Evolutionary conservation across 257 asterid genomes (phyloP), one percentile per base, ranked within the genome.

Genomic region (Petunia secreta): DNA sequence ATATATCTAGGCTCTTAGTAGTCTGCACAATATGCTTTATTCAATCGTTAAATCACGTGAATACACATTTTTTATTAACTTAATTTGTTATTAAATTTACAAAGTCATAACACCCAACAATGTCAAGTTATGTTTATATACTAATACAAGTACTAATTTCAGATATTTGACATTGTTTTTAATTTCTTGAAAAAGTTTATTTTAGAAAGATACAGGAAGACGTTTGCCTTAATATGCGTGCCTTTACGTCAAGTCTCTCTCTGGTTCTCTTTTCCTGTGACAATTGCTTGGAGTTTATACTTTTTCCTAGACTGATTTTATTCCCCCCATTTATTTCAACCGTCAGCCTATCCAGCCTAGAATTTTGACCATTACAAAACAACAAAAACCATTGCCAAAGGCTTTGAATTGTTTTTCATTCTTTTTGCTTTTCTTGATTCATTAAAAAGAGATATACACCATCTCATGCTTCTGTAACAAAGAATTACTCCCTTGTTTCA

Each of bases 191-290:
- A 43, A 67, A 43, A 25, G 25, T 25, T 25, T 1, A 40, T 14
- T 68, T 16, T 9, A 46, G 3, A 4, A 44, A 71, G 16, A 80
- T 67, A 38, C 4, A 8, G n/a, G 7, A 37, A 9, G 65, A 59
- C 16, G 3, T 36, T 52, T 50, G 75, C 82, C 80, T 86, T 38
- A 69, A 86, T 81, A 50, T 82, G 89, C 76, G 89, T 86, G 89
- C 89, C 87, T 34, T 36, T 16, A 73, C 50, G 62, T 73, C 78
- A 2, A 73, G 78, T 73, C 62, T 13, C 46, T 36, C 68, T 36
- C 62, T 25, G 4, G 6, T 48, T 50, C 8, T 50, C 62, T 73
- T 73, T 50, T 73, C 34, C 25, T 71, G 77, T 71, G 77, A 50
- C 78, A 10, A 16, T 16, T 69, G 77, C 43, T 8, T 1, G 16